Conservation (phyloP, 106 monocot genomes). For the Agapanthus africanus region DNA sequence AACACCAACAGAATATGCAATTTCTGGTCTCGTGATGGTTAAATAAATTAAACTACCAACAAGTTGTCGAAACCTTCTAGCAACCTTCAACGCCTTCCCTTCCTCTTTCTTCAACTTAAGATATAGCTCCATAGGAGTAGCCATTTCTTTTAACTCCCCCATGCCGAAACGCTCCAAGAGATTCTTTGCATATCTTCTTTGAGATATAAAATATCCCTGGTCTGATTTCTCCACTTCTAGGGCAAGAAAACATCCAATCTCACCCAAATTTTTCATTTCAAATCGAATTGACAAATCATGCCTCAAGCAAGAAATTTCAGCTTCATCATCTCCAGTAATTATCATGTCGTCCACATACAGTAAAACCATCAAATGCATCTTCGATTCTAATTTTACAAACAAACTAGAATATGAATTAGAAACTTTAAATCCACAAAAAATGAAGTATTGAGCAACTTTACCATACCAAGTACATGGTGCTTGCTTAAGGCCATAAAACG, state of each 20-base stretch:
- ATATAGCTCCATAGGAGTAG: too few species aligned
- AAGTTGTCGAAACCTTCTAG: not conserved
- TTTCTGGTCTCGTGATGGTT: constrained; percentile 14
- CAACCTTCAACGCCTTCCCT: not conserved
- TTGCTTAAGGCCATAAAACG: constrained; percentile 6
- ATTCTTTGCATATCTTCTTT: too few species aligned
- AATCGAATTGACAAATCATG: not conserved
- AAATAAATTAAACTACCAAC: constrained; percentile 17
- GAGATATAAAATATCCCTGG: too few species aligned
- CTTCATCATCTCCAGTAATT: not conserved
- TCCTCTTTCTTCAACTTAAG: constrained; percentile 9
- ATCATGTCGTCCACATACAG: too few species aligned
- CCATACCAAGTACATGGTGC: constrained; percentile 5
- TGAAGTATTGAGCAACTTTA: constrained; percentile 7
- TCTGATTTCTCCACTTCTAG: too few species aligned
- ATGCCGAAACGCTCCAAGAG: too few species aligned
- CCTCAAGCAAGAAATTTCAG: not conserved
- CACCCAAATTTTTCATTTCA: too few species aligned
- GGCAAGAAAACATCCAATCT: too few species aligned
- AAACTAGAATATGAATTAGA: constrained; percentile 4
- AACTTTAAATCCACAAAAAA: not conserved
- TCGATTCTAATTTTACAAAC: not conserved
- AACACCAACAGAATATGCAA: constrained; percentile 14
- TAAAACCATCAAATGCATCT: not conserved
- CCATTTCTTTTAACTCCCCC: too few species aligned